Evolutionary conservation across 371 early-diverging fungal genomes (phyloP), one percentile per base, ranked within the genome.

Genomic region (Nematocida parisii): DNA sequence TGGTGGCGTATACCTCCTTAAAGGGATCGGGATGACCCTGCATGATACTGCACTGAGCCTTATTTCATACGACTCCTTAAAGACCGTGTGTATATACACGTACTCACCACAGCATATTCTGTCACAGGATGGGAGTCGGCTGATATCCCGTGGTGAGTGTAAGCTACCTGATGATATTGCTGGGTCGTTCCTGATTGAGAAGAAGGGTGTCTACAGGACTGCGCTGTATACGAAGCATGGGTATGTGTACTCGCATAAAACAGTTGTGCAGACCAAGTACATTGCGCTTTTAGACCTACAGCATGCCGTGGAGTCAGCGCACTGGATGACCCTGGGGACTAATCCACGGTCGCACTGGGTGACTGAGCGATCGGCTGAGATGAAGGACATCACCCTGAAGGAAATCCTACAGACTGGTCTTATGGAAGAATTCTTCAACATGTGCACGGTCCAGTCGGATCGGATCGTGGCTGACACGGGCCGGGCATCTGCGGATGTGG

Each of bases 71-170:
- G 72, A 66, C 39, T 55, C 52, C 3, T 5, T 50, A 24, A 72
- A 84, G 47, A 75, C 52, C 24, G 61, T 85, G 0, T 56, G 74
- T 45, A 64, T 73, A 55, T 84, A 83, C 73, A 85, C 75, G 27
- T 87, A 85, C 66, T 83, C 83, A 5, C 87, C 87, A 24, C 64
- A 75, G 61, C 81, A 83, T 66, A 67, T 75, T 40, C 64, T 84
- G 33, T 82, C 84, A 22, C 77, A 81, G 62, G 77, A 81, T 3
- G 86, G 86, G 6, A 80, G 75, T 18, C 61, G 64, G 11, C 71
- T 87, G 18, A 82, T 85, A 13, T 83, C 84, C 54, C 33, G 83
- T 40, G 72, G 50, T 11, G 85, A 84, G 71, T 70, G 80, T 61
- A 66, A 56, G 45, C 45, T 77, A 15, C 80, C 80, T 6, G 80